Conservation (phyloP, 2,329 filamentous ascomycete genomes). For the Penicillium brasilianum region DNA sequence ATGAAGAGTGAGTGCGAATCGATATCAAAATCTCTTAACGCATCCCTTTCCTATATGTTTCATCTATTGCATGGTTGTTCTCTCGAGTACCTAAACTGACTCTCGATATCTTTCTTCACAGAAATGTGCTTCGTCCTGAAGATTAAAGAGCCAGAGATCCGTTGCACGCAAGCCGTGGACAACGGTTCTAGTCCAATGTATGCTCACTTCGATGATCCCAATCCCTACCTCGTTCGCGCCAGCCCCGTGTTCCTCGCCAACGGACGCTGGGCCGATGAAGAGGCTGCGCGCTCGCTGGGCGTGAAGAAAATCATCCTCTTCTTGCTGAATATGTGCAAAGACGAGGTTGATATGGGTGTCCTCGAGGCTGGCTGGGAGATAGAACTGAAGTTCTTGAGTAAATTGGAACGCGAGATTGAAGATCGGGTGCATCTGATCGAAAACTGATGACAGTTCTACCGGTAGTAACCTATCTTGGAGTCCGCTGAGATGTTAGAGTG, state of each 20-base stretch:
- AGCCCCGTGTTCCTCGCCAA: conserved; percentile 34
- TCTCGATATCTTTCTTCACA: neutral
- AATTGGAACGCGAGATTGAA: conserved; percentile 6
- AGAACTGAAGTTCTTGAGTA: neutral
- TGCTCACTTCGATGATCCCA: conserved; percentile 9
- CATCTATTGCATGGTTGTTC: neutral
- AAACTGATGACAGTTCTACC: neutral
- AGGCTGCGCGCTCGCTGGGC: conserved; percentile 29
- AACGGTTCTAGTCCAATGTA: neutral
- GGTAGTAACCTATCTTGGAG: neutral
- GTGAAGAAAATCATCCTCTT: conserved; percentile 35
- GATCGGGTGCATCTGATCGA: neutral
- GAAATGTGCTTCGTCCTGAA: conserved; percentile 18
- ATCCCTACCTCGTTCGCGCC: conserved; percentile 27
- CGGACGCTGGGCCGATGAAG: conserved; percentile 10
- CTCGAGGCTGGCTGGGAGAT: conserved; percentile 13
- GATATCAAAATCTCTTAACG: neutral
- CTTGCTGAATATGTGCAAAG: conserved; percentile 35
- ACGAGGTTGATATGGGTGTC: conserved; percentile 28
- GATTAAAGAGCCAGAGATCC: conserved; percentile 7
- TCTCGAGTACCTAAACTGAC: neutral
- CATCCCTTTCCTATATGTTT: neutral
- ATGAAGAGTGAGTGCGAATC: conserved; percentile 16
- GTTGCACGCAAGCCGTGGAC: neutral
- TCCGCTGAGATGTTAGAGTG: neutral